Evolutionary conservation across 2,329 filamentous ascomycete genomes (phyloP), one percentile per base, ranked within the genome.

Genomic region (Fusarium albosuccineum): DNA sequence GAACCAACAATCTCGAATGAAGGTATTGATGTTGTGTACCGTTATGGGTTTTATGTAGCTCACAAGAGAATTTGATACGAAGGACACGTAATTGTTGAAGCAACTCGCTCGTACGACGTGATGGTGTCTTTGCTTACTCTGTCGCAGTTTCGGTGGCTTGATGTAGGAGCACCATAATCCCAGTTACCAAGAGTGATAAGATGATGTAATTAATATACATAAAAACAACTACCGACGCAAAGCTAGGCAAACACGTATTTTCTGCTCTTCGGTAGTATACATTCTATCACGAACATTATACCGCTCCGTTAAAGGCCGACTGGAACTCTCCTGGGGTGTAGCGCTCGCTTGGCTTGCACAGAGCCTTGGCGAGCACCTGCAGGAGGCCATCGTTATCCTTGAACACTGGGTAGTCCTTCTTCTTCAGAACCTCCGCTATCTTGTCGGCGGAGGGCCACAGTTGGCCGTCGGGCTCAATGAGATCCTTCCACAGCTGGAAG

Each of bases 401-500:
- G 13, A 63, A 61, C 9, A 63, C 60, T 4, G 39, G 42, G 16
- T 63, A 63, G 8, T 63, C 51, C 3, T 29, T 46, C 0, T 41
- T 37, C 1, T 9, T 2, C 0, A 63, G 57, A 7, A 57, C 45
- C 2, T 41, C 27, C 14, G 54, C 60, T 2, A 51, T 26, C n/a
- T 52, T 29, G 1, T 8, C 30, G 5, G 57, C 51, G 1, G 48
- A 37, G 1, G 54, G 41, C 4, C 8, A 36, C 36, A 46, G 9
- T n/a, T 36, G 0, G 34, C 49, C 40, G 33, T 44, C 49, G 2
- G 51, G 57, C 10, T 56, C 50, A 39, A 63, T 63, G 10, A 63
- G 44, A 45, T 63, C 60, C 4, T 61, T 63, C 60, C 60, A 63
- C 6, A 63, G 27, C 14, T 56, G 50, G 33, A 64, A 62, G 26